These are phyloP conservation scores for Oryza meyeriana DNA, from an alignment of 176 grass and related monocot species.

Conservation along the genomic window DNA sequence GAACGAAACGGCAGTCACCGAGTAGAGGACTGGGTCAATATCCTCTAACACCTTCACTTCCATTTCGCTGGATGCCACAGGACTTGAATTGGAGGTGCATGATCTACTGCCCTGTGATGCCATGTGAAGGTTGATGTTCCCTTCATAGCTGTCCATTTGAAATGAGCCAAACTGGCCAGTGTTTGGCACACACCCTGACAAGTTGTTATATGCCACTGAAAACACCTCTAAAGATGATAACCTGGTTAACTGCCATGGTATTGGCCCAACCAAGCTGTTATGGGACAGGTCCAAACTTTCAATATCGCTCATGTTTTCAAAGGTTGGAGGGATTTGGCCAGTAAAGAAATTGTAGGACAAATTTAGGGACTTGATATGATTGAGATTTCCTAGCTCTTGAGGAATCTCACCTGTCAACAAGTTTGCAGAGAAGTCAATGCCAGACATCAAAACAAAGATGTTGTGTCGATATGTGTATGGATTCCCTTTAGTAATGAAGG, in stretches of 20 bases:
- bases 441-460: no score
- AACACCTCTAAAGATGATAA: not conserved
- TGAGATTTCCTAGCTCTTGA: conserved; percentile 16
- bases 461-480: no score
- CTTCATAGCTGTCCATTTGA: no score
- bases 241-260: conserved; percentile 1
- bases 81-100: no score
- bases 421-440: conserved; percentile 30
- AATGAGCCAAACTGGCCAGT: conserved; percentile 13
- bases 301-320: conserved; percentile 6
- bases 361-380: not conserved
- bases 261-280: not conserved
- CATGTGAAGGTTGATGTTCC: no score
- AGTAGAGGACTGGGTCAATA: no score
- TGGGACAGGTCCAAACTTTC: not conserved
- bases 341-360: conserved; percentile 28
- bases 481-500: no score
- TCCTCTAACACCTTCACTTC: no score
- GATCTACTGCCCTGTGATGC: no score
- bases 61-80: no score
- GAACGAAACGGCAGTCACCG: no score
- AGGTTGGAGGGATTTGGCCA: not conserved
- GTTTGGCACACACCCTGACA: conserved; percentile 17
- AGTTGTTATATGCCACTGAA: conserved; percentile 34
- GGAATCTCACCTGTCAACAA: conserved; percentile 23